Conservation (phyloP, 2,329 filamentous ascomycete species). For the Fusarium sp. region DNA sequence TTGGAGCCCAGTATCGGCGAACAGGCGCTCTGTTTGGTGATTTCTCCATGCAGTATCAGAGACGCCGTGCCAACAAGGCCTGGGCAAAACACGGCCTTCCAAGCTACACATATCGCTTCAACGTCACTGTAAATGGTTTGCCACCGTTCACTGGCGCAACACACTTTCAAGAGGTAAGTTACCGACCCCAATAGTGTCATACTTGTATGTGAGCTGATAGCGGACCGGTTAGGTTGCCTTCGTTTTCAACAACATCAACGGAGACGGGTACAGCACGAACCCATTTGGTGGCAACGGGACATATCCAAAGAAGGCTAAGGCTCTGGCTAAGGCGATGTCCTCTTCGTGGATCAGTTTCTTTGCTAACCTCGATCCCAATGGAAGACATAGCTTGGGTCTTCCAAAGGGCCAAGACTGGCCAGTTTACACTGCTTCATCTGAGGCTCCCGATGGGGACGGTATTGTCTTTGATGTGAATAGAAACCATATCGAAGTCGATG, state of each 20-base stretch:
- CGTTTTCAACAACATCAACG: slow-evolving; percentile 53
- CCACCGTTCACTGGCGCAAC: slow-evolving; percentile 39
- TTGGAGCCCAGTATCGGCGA: slow-evolving; percentile 49
- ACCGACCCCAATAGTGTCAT: neutral
- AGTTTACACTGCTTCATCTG: slow-evolving; percentile 27
- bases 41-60: slow-evolving; percentile 41
- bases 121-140: slow-evolving; percentile 46
- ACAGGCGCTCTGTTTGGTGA: slow-evolving; percentile 46
- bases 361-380: slow-evolving; percentile 43
- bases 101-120: slow-evolving; percentile 50
- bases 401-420: slow-evolving; percentile 42
- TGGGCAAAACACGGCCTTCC: slow-evolving; percentile 45
- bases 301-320: slow-evolving; percentile 41
- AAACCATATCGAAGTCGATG: slow-evolving; percentile 44
- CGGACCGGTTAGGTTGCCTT: slow-evolving; percentile 50
- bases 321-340: slow-evolving; percentile 45
- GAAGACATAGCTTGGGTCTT: slow-evolving; percentile 9
- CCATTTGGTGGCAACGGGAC: slow-evolving; percentile 47
- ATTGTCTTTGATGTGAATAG: slow-evolving; percentile 46
- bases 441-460: slow-evolving; percentile 38
- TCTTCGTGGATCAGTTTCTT: slow-evolving; percentile 50
- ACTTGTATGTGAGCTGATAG: neutral
- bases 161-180: slow-evolving; percentile 54
- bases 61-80: slow-evolving; percentile 44
- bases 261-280: slow-evolving; percentile 47